Base-by-base conservation (phyloP, 1,284 basidiomycete species). In the Malassezia yamatoensis region DNA sequence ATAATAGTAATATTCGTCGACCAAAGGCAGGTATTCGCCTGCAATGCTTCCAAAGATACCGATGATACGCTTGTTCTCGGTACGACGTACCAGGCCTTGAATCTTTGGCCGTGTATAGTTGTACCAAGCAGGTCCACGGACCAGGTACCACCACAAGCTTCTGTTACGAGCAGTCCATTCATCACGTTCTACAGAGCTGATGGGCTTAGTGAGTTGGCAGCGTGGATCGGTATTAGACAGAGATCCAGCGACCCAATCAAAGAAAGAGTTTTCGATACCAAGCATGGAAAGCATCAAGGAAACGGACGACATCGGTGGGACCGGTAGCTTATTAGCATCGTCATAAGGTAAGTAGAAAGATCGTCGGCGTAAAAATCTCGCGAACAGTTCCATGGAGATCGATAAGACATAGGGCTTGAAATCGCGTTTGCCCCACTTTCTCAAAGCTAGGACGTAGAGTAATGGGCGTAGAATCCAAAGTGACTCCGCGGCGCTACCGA, bases 1-100 rank as follows among this genome's bases (percentile, higher is more conserved):
- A 39, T 67, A 94, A 79, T 90, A 94, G 78, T 93, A 86, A 78
- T 93, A 93, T 72, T 90, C 87, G 76, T 96, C 86, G 62, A 96
- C 88, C 67, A 96, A 78, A 10, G 89, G 89, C 61, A 94, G 82
- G 85, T 91, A 96, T 69, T 91, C 90, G 63, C 83, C 83, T 59
- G 90, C 76, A 53, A 94, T 78, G 20, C 83, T 83, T 53, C 87
- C 82, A 33, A 90, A 76, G 48, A 93, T 71, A 24, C 85, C 83
- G 24, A 96, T 67, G 36, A 93, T 58, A 21, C 89, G 88, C 49
- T 81, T 80, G 58, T 79, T 78, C 16, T 83, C 80, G 21, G 84
- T 81, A 42, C 75, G 77, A 44, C 81, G 77, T 15, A 64, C 81
- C 68, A 87, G 74, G 10, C 79, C 77, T 73, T 85, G 80, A 63